Evolutionary conservation across 1,139 yeast genomes (phyloP).

Genomic region (Pichia sp.): DNA sequence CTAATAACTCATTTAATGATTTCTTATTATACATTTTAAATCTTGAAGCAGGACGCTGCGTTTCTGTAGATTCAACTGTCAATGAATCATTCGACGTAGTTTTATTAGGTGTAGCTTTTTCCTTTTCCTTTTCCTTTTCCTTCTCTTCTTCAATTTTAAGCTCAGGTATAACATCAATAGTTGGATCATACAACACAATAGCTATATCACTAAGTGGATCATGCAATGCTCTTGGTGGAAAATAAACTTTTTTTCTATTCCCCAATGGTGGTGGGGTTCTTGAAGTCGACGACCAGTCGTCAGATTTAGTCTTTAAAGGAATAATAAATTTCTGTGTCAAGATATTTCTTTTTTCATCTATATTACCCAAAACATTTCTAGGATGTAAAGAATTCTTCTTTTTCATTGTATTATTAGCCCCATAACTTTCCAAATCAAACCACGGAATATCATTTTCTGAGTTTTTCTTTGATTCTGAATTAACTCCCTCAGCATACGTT

Average conservation of each 20-base stretch:
- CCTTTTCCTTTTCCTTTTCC: slow-evolving; percentile 17
- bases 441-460: slow-evolving; percentile 2
- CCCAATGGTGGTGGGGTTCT: slow-evolving; percentile 85
- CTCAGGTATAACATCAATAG: slow-evolving; percentile 62
- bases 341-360: slow-evolving; percentile 21
- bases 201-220: slow-evolving; percentile 95
- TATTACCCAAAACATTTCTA: slow-evolving; percentile 21
- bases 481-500: slow-evolving; percentile 34
- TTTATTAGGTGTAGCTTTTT: slow-evolving; percentile 1
- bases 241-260: slow-evolving; percentile 57
- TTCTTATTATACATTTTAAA: slow-evolving; percentile 39
- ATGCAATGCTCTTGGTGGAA: slow-evolving; percentile 85
- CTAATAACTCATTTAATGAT: slow-evolving; percentile 75
- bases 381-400: slow-evolving; percentile 29
- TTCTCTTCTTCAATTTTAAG: slow-evolving; percentile 25
- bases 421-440: slow-evolving; percentile 22
- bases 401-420: slow-evolving; percentile 23
- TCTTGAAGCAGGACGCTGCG: slow-evolving; percentile 22
- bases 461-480: slow-evolving; percentile 20
- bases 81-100: slow-evolving; percentile 9
- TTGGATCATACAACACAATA: slow-evolving; percentile 90
- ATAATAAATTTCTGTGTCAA: slow-evolving; percentile 30
- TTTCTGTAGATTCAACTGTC: slow-evolving; percentile 2
- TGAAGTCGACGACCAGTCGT: slow-evolving; percentile 23
- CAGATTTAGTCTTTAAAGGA: slow-evolving; percentile 30